These are phyloP conservation scores for Daldinia bambusicola DNA, from an alignment of 495 filamentous ascomycete genomes.

Conservation along the genomic window DNA sequence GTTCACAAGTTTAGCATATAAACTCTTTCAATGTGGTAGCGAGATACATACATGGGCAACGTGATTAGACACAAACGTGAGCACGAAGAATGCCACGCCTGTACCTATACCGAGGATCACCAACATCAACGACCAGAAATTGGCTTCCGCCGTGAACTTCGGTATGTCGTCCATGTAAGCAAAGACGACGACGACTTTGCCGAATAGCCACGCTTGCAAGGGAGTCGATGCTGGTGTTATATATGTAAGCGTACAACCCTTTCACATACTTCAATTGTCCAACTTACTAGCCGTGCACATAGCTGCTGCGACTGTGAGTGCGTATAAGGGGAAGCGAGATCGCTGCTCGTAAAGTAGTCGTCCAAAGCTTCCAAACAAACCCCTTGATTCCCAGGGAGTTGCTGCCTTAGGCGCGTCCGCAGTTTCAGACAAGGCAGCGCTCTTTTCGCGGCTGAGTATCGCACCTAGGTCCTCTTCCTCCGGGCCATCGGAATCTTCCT, in stretches of 20 bases:
- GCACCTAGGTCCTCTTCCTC: constrained; percentile 55
- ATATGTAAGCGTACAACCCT: constrained; percentile 18
- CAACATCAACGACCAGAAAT: constrained; percentile 64
- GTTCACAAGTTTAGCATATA: constrained; percentile 39
- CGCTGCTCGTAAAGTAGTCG: constrained; percentile 59
- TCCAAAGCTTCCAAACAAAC: constrained; percentile 58
- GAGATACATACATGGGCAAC: constrained; percentile 49
- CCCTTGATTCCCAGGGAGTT: constrained; percentile 49
- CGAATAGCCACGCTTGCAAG: constrained; percentile 59
- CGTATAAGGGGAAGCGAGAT: constrained; percentile 51
- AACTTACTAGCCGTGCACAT: constrained; percentile 52
- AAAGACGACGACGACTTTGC: constrained; percentile 56
- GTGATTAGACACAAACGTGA: constrained; percentile 47
- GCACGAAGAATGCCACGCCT: constrained; percentile 54
- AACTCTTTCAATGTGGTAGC: neutral
- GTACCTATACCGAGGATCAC: constrained; percentile 54
- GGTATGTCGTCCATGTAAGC: constrained; percentile 34
- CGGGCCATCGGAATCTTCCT: constrained; percentile 44
- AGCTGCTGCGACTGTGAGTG: constrained; percentile 50
- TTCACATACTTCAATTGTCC: neutral
- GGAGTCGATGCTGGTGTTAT: constrained; percentile 48
- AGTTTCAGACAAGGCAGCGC: constrained; percentile 52
- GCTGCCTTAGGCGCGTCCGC: constrained; percentile 31
- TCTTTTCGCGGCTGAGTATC: constrained; percentile 59
- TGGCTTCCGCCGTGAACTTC: constrained; percentile 46